Percentiles rank a stretch among this genome's conserved stretches.
phyloP scores from a whole-genome alignment of 2,329 filamentous ascomycete genomes.

The Ustulina deusta region DNA sequence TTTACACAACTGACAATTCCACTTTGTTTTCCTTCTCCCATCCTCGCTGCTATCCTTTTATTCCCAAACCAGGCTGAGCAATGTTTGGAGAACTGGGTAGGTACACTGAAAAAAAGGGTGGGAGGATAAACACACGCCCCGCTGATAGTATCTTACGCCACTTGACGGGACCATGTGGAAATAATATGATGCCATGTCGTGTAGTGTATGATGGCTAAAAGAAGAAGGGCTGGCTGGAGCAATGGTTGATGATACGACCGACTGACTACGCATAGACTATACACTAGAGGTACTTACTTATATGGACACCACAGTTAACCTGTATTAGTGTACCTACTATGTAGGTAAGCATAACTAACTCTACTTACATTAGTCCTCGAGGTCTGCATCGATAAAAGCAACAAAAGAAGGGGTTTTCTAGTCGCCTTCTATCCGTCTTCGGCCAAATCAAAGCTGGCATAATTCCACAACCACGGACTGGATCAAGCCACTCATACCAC shows the following conservation, averaged over 20 bases:
- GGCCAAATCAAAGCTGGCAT: slow-evolving; percentile 15
- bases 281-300: background rate
- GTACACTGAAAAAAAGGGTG: background rate
- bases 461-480: slow-evolving; percentile 17
- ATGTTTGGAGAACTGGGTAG: too few species aligned
- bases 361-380: too few species aligned
- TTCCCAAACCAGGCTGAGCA: slow-evolving; percentile 5
- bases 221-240: background rate
- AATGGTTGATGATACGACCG: background rate
- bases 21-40: background rate
- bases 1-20: background rate
- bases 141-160: background rate
- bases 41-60: background rate
- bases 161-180: background rate
- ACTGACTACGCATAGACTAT: too few species aligned
- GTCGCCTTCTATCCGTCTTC: slow-evolving; percentile 7
- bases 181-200: background rate
- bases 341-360: too few species aligned
- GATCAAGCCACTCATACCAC: slow-evolving; percentile 20
- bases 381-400: too few species aligned
- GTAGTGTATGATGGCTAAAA: too few species aligned
- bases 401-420: slow-evolving; percentile 11
- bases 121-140: background rate
- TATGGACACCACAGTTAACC: too few species aligned
- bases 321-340: too few species aligned